These are phyloP conservation scores for Athelia sp. DNA, from an alignment of 1,284 basidiomycete species.

Conservation along the genomic window DNA sequence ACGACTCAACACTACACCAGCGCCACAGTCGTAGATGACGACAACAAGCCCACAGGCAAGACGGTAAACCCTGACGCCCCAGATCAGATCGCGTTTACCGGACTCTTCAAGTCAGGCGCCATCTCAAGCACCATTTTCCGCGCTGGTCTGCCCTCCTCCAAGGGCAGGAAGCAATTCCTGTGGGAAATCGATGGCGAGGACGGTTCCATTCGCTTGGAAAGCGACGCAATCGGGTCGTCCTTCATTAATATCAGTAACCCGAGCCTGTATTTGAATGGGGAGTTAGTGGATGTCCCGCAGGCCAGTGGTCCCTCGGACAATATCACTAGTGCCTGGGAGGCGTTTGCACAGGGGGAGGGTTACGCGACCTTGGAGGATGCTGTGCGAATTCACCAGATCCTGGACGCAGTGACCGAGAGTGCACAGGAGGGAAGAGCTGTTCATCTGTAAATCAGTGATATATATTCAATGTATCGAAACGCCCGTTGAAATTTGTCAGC, in stretches of 20 bases:
- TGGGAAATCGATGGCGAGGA: conserved; percentile 35
- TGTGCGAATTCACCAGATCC: conserved; percentile 18
- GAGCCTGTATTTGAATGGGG: conserved; percentile 23
- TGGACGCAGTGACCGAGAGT: conserved; percentile 27
- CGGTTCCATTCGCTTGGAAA: conserved; percentile 25
- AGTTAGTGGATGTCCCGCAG: conserved; percentile 16
- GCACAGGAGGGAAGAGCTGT: conserved; percentile 18
- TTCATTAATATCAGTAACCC: conserved; percentile 18
- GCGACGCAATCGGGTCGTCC: conserved; percentile 5
- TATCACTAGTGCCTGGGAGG: conserved; percentile 16
- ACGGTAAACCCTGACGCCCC: conserved; percentile 13
- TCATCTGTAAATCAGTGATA: background rate
- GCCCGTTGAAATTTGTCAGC: no score
- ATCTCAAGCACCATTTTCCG: conserved; percentile 23
- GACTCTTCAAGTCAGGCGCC: conserved; percentile 23
- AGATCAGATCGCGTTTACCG: conserved; percentile 25
- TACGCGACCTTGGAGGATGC: conserved; percentile 31
- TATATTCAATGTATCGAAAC: no score
- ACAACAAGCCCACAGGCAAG: conserved; percentile 10
- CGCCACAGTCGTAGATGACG: conserved; percentile 18
- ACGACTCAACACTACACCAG: conserved; percentile 20
- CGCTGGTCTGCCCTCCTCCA: conserved; percentile 16
- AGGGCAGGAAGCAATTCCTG: conserved; percentile 17
- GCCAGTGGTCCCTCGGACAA: conserved; percentile 7
- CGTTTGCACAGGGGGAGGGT: conserved; percentile 18